A percentile compares a stretch with the other conserved stretches of the same genome.
These are phyloP conservation scores for Liquidambar formosana DNA, from an alignment of 164 flowering plant genomes.

Conservation along the genomic window DNA sequence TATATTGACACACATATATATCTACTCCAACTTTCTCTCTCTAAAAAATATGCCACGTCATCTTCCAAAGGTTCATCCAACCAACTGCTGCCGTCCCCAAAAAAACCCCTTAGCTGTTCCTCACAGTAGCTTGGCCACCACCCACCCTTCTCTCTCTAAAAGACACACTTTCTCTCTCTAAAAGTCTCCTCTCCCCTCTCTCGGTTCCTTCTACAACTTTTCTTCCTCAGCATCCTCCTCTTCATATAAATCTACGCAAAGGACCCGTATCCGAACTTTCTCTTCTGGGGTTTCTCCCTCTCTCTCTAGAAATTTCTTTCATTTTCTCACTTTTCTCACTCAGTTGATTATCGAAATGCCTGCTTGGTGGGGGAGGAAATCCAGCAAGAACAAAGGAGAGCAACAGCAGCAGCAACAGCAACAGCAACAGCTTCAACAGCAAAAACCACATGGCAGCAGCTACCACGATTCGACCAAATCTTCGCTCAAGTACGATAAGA, in stretches of 20 bases:
- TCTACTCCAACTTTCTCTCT: no score
- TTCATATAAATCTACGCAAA: not conserved
- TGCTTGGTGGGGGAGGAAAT: slow-evolving; percentile 64
- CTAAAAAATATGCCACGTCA: no score
- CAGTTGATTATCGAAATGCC: slow-evolving; percentile 33
- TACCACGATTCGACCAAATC: not conserved
- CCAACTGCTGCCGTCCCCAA: no score
- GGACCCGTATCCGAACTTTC: not conserved
- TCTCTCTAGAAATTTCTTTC: not conserved
- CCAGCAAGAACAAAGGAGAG: slow-evolving; percentile 37
- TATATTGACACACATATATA: no score
- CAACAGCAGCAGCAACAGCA: slow-evolving; percentile 10
- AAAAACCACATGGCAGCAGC: not conserved
- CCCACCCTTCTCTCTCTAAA: slow-evolving; percentile 4
- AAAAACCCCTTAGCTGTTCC: slow-evolving; percentile 25
- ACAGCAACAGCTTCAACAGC: not conserved
- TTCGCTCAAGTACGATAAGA: slow-evolving; percentile 21
- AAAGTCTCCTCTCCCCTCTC: not conserved
- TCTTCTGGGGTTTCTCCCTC: not conserved
- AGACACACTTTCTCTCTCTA: not conserved
- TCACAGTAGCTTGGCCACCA: slow-evolving; percentile 17
- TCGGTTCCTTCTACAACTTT: slow-evolving; percentile 5
- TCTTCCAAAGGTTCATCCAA: no score
- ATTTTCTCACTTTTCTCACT: not conserved
- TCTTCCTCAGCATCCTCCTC: slow-evolving; percentile 1